Conservation (phyloP, 306 rosid species). For the Medicago lupulina region DNA sequence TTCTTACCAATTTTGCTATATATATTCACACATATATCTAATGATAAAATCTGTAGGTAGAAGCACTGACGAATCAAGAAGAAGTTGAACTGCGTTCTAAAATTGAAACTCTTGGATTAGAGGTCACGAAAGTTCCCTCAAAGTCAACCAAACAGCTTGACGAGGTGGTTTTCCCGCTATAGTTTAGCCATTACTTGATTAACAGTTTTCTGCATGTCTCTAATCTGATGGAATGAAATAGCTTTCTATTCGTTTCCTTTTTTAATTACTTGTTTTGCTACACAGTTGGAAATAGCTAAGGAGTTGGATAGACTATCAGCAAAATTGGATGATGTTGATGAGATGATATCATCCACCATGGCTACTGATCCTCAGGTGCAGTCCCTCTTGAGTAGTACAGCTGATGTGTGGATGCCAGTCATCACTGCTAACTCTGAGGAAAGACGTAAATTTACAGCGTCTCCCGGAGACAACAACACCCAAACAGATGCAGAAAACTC, state of each 20-base stretch:
- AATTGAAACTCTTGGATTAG: slow-evolving; percentile 92
- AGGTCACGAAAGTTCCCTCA: slow-evolving; percentile 88
- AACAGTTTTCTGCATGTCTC: slow-evolving; percentile 9
- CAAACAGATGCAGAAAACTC: slow-evolving; percentile 44
- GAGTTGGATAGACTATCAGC: slow-evolving; percentile 88
- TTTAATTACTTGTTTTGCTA: neutral
- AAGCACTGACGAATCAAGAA: slow-evolving; percentile 83
- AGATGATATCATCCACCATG: slow-evolving; percentile 85
- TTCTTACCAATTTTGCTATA: slow-evolving; percentile 10
- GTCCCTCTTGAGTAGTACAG: slow-evolving; percentile 81
- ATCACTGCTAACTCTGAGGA: slow-evolving; percentile 84
- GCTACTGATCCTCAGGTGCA: slow-evolving; percentile 88
- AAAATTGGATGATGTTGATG: slow-evolving; percentile 85
- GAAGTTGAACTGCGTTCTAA: slow-evolving; percentile 91
- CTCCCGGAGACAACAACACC: slow-evolving; percentile 50
- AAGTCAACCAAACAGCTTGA: slow-evolving; percentile 65
- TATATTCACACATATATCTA: slow-evolving; percentile 5
- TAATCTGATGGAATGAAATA: slow-evolving; percentile 1
- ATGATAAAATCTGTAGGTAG: slow-evolving; percentile 63
- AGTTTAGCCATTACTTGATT: slow-evolving; percentile 26
- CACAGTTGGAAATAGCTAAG: slow-evolving; percentile 80
- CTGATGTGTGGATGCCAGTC: slow-evolving; percentile 91
- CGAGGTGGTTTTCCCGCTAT: slow-evolving; percentile 58
- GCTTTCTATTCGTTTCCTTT: neutral
- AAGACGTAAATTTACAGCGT: slow-evolving; percentile 64